Base-by-base conservation (phyloP, 164 flowering plant species). In the Liquidambar formosana region DNA sequence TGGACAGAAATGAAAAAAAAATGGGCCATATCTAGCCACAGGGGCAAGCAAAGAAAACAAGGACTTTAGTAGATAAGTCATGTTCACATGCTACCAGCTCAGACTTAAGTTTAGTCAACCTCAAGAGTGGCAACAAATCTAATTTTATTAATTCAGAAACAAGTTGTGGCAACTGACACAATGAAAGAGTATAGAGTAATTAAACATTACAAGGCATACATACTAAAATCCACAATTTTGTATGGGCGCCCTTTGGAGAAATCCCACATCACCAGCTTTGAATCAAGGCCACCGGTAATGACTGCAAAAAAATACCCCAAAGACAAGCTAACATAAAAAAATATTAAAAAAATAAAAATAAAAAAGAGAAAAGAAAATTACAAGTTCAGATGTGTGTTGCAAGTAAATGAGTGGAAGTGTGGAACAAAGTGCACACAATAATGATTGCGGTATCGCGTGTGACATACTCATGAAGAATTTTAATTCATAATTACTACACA, bases 221-320 rank as follows among this genome's bases (percentile, higher is more conserved):
- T 81, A 92, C 99, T 93, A 79, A 89, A 94, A 73, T 94, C 94
- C 49, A 87, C 57, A 67, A 79, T 76, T 79, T 85, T 85, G 80
- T 48, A 64, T 14, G 88, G 87, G 4, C 91, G 89, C 47, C 94
- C 97, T 78, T 86, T 89, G 66, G 97, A 92, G 80, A 89, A 88
- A 78, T 93, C 96, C 97, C 97, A 95, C 84, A 88, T 72, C 61
- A 93, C 78, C 72, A 95, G 89, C 79, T 89, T 91, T 62, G 97
- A 86, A 78, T 95, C 99, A 68, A 93, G 88, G 69, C 97, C 97
- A 60, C 97, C 99, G 69, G 96, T 88, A 63, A 93, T 85, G 67
- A 85, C 98, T 93, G 89, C 72, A 47, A 69, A 75, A 63, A 65
- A 43, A 45, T 38, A 64, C 14, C 27, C 33, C 63, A 65, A 64